Evolutionary conservation across 192 early-diverging fungal genomes (phyloP).

Genomic region (Coemansia sp.): DNA sequence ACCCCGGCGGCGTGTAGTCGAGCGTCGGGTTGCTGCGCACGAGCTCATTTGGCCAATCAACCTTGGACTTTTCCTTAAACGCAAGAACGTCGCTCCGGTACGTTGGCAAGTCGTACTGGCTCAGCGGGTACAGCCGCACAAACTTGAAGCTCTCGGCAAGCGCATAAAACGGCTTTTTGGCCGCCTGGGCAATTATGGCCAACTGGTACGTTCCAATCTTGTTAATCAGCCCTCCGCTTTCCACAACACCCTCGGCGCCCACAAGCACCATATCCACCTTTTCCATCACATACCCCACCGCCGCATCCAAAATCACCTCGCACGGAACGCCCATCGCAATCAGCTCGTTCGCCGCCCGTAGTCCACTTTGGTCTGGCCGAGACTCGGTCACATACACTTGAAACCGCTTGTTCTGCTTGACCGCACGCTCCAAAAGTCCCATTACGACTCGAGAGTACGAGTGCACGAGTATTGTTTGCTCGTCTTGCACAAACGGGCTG

Average conservation of each 20-base stretch:
- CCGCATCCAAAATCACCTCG: slow-evolving; percentile 83
- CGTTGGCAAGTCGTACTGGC: slow-evolving; percentile 89
- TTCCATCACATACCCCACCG: slow-evolving; percentile 91
- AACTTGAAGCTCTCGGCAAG: slow-evolving; percentile 98
- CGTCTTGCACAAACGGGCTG: slow-evolving; percentile 76
- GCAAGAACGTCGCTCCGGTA: slow-evolving; percentile 65
- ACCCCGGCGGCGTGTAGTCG: slow-evolving; percentile 92
- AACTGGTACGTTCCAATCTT: slow-evolving; percentile 96
- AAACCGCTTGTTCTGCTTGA: slow-evolving; percentile 75
- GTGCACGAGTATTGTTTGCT: slow-evolving; percentile 85
- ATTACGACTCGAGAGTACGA: slow-evolving; percentile 95
- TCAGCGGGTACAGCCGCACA: slow-evolving; percentile 90
- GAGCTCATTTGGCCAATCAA: slow-evolving; percentile 47
- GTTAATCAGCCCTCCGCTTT: slow-evolving; percentile 97
- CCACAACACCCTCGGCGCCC: slow-evolving; percentile 96
- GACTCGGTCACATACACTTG: slow-evolving; percentile 93
- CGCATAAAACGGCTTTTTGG: slow-evolving; percentile 90
- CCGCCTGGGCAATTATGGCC: slow-evolving; percentile 91
- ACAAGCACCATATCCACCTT: slow-evolving; percentile 96
- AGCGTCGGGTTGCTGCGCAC: slow-evolving; percentile 67
- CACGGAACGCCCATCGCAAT: slow-evolving; percentile 73
- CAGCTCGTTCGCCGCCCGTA: slow-evolving; percentile 68
- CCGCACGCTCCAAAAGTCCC: slow-evolving; percentile 71
- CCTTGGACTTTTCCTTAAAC: slow-evolving; percentile 54
- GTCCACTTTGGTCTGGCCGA: slow-evolving; percentile 60